phyloP scores from a whole-genome alignment of 1,139 yeast genomes.

The Pichia sp. region DNA sequence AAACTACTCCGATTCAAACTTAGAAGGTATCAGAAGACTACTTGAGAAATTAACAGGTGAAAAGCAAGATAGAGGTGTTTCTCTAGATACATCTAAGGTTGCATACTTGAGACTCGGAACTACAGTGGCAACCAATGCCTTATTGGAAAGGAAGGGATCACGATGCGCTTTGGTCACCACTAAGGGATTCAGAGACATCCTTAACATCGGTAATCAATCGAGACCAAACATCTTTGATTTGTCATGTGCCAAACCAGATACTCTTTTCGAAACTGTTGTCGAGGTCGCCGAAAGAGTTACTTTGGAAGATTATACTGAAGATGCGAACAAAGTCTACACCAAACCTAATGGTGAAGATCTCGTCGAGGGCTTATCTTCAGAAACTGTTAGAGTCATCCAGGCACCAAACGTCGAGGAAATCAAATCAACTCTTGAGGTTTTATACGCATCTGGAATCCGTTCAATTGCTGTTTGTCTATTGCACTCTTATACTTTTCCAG shows the following conservation, averaged over 20 bases:
- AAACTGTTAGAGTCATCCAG: constrained; percentile 51
- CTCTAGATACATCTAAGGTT: constrained; percentile 41
- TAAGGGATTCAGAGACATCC: constrained; percentile 61
- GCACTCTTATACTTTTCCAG: constrained; percentile 67
- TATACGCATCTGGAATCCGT: constrained; percentile 53
- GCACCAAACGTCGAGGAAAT: constrained; percentile 45
- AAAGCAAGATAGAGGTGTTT: constrained; percentile 45
- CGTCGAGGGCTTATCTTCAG: constrained; percentile 58
- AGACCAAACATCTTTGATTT: constrained; percentile 68
- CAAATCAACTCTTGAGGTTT: constrained; percentile 35
- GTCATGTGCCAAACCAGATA: constrained; percentile 52
- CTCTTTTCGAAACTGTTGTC: constrained; percentile 57
- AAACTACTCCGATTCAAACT: constrained; percentile 83
- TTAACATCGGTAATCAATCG: constrained; percentile 68
- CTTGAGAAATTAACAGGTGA: constrained; percentile 54
- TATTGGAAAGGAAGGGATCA: constrained; percentile 65
- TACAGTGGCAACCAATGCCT: constrained; percentile 73
- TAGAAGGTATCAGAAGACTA: constrained; percentile 82
- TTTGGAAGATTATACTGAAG: constrained; percentile 60
- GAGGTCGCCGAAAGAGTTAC: constrained; percentile 75
- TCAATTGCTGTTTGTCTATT: constrained; percentile 65
- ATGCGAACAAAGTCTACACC: constrained; percentile 40
- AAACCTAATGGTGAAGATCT: constrained; percentile 33
- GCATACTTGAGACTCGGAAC: constrained; percentile 72
- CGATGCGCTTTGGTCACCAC: constrained; percentile 62